Conservation (phyloP, 169 alveolate genomes). For the Plasmodium blacklocki region DNA sequence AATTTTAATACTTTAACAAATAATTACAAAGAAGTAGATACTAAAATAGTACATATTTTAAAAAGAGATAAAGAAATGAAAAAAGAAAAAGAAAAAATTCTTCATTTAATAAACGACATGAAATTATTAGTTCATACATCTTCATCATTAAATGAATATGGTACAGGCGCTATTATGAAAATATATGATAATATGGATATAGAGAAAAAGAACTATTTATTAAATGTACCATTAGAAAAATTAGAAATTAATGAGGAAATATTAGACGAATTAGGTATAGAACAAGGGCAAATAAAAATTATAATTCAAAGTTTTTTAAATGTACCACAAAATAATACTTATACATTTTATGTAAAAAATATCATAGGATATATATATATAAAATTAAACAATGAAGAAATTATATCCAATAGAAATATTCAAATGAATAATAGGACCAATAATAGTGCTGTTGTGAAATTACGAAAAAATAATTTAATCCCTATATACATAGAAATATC, state of each 20-base stretch:
- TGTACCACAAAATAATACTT: constrained; percentile 27
- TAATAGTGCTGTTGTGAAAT: constrained; percentile 24
- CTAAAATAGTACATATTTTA: constrained; percentile 41
- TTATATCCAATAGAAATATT: constrained; percentile 27
- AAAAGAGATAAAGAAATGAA: constrained; percentile 48
- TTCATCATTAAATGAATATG: constrained; percentile 58
- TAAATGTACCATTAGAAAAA: constrained; percentile 46
- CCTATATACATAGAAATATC: constrained; percentile 61
- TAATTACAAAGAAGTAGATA: constrained; percentile 33
- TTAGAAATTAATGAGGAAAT: constrained; percentile 35
- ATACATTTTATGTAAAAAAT: constrained; percentile 47
- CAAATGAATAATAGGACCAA: constrained; percentile 4
- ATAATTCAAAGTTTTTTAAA: constrained; percentile 54
- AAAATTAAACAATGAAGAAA: constrained; percentile 51
- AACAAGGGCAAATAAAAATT: constrained; percentile 55
- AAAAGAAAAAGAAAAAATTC: constrained; percentile 54
- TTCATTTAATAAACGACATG: constrained; percentile 38
- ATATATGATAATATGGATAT: constrained; percentile 54
- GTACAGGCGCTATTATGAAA: constrained; percentile 73
- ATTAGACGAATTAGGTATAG: constrained; percentile 56
- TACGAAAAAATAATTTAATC: constrained; percentile 32
- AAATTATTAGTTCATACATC: constrained; percentile 38
- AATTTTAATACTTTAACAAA: constrained; percentile 23
- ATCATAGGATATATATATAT: constrained; percentile 36
- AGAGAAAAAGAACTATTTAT: constrained; percentile 25